These are phyloP conservation scores for Phytophthora macrochlamydospora DNA, from an alignment of 352 stramenopile species.

Conservation along the genomic window DNA sequence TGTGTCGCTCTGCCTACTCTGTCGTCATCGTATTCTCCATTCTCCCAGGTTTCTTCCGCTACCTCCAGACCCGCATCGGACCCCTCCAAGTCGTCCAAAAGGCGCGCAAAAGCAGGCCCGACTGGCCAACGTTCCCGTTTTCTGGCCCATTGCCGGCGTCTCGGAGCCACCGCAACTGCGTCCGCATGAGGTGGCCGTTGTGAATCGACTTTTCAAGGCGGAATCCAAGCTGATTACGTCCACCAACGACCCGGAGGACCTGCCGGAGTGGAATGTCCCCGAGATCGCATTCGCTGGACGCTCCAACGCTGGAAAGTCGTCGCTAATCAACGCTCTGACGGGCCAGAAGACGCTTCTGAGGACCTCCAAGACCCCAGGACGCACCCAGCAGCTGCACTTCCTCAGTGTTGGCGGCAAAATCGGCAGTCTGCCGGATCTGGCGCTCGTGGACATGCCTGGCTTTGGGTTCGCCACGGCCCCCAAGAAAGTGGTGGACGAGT, in stretches of 20 bases:
- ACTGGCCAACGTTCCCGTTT: conserved; percentile 44
- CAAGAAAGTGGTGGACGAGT: conserved; percentile 75
- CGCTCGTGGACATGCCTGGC: conserved; percentile 87
- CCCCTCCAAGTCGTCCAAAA: conserved; percentile 10
- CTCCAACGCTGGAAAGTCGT: conserved; percentile 91
- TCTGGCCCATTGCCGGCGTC: conserved; percentile 68
- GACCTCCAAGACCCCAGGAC: conserved; percentile 87
- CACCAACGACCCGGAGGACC: conserved; percentile 51
- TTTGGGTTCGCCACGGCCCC: conserved; percentile 86
- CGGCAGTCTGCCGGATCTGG: conserved; percentile 65
- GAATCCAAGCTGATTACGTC: conserved; percentile 75
- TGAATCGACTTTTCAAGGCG: conserved; percentile 64
- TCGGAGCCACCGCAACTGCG: conserved; percentile 51
- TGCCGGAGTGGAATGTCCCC: conserved; percentile 72
- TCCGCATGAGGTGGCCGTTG: conserved; percentile 65
- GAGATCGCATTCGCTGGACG: conserved; percentile 88
- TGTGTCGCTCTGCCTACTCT: no score
- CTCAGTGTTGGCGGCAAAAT: conserved; percentile 80
- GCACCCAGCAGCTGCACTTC: conserved; percentile 84
- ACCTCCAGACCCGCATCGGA: conserved; percentile 9
- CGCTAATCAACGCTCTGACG: conserved; percentile 87
- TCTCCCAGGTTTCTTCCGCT: not conserved
- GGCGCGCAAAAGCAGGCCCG: conserved; percentile 74
- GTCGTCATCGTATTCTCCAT: no score
- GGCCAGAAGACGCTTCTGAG: conserved; percentile 66